Evolutionary conservation across 805 yeast species (phyloP), one percentile per base, ranked within the genome.

Genomic region (Saccharomycopsis sp.): DNA sequence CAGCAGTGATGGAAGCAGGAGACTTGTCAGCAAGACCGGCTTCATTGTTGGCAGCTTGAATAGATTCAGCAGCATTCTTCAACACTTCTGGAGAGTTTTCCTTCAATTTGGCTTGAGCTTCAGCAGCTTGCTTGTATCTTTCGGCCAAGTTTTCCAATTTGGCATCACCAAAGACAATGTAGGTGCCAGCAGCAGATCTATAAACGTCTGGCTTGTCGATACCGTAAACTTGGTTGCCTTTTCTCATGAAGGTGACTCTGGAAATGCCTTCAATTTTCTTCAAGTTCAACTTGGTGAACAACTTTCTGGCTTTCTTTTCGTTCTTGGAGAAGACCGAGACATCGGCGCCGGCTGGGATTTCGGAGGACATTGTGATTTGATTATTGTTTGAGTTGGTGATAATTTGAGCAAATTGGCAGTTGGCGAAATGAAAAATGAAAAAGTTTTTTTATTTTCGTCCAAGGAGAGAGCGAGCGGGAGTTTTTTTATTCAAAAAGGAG

Each of bases 81-180:
- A 53, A 58, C 39, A 60, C 64, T 49, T 63, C 65, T 39, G 61
- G 65, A 43, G 71, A 73, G 52, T 67, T 69, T 49, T 65, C 68
- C 53, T 65, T 66, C 49, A 73, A 73, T 54, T 72, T 71, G 51
- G 74, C 77, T 65, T 79, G 83, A 52, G 84, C 84, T 59, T 83
- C 83, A 63, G 80, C 83, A 50, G 83, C 80, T 62, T 79, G 82
- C 61, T 82, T 81, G 66, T 83, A 73, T 73, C 87, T 80, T 68
- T 84, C 79, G 69, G 80, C 77, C 67, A 87, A 69, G 72, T 89
- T 95, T 67, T 89, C 96, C 55, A 84, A 82, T 75, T 86, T 84
- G 62, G 96, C 94, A 70, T 88, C 96, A 69, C 98, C 98, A 58
- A 89, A 88, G 54, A 89, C 96, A 57, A 89, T 80, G 74, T 83